Conservation (phyloP, 78 protist genomes). For the Dictyostelium brefeldianum region DNA sequence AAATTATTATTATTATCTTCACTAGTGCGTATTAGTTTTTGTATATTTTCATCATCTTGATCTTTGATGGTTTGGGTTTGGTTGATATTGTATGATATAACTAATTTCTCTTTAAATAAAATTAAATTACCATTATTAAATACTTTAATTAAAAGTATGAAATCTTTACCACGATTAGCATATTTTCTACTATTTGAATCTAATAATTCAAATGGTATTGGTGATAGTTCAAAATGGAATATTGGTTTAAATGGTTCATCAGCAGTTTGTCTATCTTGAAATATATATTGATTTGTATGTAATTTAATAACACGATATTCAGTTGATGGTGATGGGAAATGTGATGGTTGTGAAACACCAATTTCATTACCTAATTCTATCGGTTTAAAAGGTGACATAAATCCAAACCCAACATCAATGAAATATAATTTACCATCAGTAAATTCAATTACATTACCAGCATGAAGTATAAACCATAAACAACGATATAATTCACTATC, state of each 20-base stretch:
- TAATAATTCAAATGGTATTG: not conserved
- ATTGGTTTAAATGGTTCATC: not conserved
- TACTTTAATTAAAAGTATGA: not conserved
- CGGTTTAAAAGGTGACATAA: conserved; percentile 8
- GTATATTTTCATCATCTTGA: no score
- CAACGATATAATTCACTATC: not conserved
- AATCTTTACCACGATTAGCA: not conserved
- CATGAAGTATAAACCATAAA: not conserved
- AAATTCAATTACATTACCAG: not conserved
- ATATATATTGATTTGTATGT: not conserved
- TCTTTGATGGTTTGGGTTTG: no score
- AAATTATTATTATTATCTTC: no score
- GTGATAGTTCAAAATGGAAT: conserved; percentile 1
- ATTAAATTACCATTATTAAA: not conserved
- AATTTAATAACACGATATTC: not conserved
- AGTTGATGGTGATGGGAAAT: no score
- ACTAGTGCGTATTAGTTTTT: no score
- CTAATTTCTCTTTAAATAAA: not conserved
- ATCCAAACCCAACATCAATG: conserved; percentile 3
- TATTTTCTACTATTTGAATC: not conserved
- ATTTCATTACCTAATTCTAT: not conserved
- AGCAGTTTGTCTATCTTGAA: not conserved
- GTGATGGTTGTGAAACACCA: no score
- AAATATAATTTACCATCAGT: not conserved
- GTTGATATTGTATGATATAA: not conserved